Evolutionary conservation across 257 asterid species (phyloP).

Genomic region (Lycium ferocissimum): DNA sequence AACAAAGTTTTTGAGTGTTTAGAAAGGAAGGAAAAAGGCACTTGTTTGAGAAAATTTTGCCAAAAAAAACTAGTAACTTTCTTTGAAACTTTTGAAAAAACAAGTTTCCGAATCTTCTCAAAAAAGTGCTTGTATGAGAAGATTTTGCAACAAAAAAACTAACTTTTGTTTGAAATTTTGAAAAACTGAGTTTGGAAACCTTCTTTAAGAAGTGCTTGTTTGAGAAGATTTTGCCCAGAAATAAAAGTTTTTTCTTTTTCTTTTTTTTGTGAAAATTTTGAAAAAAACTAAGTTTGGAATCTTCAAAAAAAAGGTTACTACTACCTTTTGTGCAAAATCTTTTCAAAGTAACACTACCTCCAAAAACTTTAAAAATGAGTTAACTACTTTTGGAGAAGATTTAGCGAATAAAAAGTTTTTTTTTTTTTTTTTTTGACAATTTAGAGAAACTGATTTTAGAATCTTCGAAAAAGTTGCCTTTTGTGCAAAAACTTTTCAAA

Average conservation of each 20-base stretch:
- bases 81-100: no score
- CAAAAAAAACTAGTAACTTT: no score
- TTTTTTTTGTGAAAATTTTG: no score
- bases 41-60: no score
- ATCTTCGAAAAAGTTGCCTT: background rate
- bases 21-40: no score
- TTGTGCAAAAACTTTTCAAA: background rate
- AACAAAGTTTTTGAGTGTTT: background rate
- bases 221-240: background rate
- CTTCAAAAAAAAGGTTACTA: background rate
- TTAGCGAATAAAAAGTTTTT: background rate
- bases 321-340: background rate
- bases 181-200: no score
- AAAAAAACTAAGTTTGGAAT: background rate
- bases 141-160: no score
- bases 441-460: background rate
- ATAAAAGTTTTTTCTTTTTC: background rate
- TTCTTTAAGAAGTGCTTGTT: no score
- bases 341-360: background rate
- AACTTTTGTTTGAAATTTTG: no score
- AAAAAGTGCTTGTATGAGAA: no score
- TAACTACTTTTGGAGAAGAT: background rate
- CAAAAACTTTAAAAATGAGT: background rate
- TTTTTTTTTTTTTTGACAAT: no score
- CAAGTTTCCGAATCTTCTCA: no score